Percentiles rank a stretch among this genome's conserved stretches.
phyloP scores from a whole-genome alignment of 768 basidiomycete genomes.

The Russula sp. region DNA sequence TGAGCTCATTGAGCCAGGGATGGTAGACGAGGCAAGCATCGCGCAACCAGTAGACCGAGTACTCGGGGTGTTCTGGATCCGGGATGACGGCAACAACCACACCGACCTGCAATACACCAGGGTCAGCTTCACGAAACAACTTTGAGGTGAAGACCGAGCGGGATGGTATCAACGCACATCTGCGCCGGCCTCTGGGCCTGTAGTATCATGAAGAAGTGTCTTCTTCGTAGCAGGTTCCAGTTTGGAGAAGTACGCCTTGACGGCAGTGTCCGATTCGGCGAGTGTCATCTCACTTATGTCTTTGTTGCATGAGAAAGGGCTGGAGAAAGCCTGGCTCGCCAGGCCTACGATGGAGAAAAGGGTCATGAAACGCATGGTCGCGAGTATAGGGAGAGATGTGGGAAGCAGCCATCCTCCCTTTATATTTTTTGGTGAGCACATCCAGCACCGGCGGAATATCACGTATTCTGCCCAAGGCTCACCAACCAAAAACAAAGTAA shows the following conservation, averaged over 20 bases:
- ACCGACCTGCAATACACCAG: constrained; percentile 20
- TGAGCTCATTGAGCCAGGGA: constrained; percentile 27
- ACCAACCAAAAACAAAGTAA: neutral
- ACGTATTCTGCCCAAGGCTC: neutral
- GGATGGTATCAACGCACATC: constrained; percentile 12
- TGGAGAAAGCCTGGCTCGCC: constrained; percentile 8
- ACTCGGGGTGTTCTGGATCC: constrained; percentile 23
- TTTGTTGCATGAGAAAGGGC: constrained; percentile 1
- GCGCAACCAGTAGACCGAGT: constrained; percentile 24
- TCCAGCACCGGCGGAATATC: neutral
- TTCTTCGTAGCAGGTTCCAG: constrained; percentile 9
- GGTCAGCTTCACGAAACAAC: neutral
- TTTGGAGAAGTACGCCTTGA: constrained; percentile 20
- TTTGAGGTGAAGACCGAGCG: neutral
- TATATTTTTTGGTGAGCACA: neutral
- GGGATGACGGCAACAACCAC: constrained; percentile 17
- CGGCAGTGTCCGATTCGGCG: constrained; percentile 10
- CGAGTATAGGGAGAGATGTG: neutral
- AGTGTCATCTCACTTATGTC: constrained; percentile 16
- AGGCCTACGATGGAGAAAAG: constrained; percentile 12
- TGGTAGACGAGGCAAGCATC: constrained; percentile 25
- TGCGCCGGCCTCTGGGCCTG: constrained; percentile 25
- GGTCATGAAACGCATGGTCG: constrained; percentile 15
- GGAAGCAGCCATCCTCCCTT: neutral
- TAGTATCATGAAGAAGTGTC: constrained; percentile 20